phyloP scores from a whole-genome alignment of 2,329 filamentous ascomycete species.

The Penicillium sp. region DNA sequence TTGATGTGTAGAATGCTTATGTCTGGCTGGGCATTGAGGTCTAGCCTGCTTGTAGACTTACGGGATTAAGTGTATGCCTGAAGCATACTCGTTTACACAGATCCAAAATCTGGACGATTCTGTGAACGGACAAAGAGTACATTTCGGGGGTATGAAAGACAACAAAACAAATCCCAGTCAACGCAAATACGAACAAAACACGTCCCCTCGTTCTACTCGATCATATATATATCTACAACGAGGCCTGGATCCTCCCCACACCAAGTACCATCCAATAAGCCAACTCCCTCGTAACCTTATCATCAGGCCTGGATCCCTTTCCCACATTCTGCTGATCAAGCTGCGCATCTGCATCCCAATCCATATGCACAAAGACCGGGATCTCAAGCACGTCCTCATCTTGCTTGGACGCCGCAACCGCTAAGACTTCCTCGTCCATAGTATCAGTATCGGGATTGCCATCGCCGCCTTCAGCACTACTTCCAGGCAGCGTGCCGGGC shows the following conservation, averaged over 20 bases:
- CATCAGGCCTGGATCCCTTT: slow-evolving; percentile 57
- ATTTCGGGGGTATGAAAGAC: slow-evolving; percentile 19
- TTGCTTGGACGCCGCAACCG: slow-evolving; percentile 36
- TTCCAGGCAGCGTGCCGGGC: slow-evolving; percentile 50
- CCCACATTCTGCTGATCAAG: slow-evolving; percentile 36
- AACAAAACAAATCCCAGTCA: slow-evolving; percentile 7
- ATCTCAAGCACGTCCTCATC: slow-evolving; percentile 76
- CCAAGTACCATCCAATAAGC: slow-evolving; percentile 96
- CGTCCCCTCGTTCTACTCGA: not conserved
- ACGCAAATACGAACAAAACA: not conserved
- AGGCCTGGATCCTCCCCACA: slow-evolving; percentile 68
- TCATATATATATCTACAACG: slow-evolving; percentile 12
- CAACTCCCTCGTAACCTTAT: slow-evolving; percentile 77
- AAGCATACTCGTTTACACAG: no score
- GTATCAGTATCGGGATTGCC: slow-evolving; percentile 37
- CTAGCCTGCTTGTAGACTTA: not conserved
- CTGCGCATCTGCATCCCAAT: slow-evolving; percentile 72
- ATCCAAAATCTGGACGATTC: not conserved
- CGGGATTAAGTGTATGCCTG: no score
- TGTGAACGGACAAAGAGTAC: not conserved
- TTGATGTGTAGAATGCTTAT: slow-evolving; percentile 7
- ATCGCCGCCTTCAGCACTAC: slow-evolving; percentile 28
- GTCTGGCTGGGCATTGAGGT: not conserved
- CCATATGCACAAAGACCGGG: slow-evolving; percentile 86
- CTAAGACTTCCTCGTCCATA: slow-evolving; percentile 29